These are phyloP conservation scores for Chaetomiaceae sp. DNA, from an alignment of 2,329 filamentous ascomycete genomes.

Conservation along the genomic window DNA sequence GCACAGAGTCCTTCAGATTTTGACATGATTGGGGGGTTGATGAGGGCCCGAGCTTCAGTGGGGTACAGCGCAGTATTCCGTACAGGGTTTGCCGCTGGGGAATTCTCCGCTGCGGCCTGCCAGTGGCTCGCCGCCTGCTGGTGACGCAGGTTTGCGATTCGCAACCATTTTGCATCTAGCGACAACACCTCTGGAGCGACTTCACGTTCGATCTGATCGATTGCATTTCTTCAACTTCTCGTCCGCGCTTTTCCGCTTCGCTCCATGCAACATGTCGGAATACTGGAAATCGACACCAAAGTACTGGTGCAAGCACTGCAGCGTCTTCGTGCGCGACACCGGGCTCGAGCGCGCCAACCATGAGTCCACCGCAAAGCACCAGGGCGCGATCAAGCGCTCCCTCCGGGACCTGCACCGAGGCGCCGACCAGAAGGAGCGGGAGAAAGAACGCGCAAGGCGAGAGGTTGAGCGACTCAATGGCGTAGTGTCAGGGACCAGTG, in stretches of 20 bases:
- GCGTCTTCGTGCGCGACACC: slow-evolving; percentile 84
- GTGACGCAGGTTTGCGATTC: no score
- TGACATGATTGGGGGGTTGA: no score
- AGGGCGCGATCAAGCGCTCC: slow-evolving; percentile 81
- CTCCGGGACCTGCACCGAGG: slow-evolving; percentile 82
- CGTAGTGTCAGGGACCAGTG: slow-evolving; percentile 50
- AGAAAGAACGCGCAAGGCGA: slow-evolving; percentile 75
- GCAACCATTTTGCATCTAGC: no score
- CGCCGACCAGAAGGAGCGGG: slow-evolving; percentile 74
- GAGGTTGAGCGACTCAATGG: slow-evolving; percentile 86
- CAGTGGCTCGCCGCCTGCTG: no score
- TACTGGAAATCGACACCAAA: slow-evolving; percentile 98
- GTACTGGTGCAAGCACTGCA: slow-evolving; percentile 98
- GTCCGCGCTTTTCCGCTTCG: no score
- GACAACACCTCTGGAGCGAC: no score
- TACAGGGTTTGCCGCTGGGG: no score
- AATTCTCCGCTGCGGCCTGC: no score
- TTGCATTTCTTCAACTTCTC: no score
- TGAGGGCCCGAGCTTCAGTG: background rate
- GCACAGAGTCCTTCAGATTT: no score
- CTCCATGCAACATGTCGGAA: slow-evolving; percentile 67
- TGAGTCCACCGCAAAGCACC: slow-evolving; percentile 80
- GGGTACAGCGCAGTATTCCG: no score
- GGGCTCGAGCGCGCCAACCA: slow-evolving; percentile 85
- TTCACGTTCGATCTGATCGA: no score